Evolutionary conservation across 2,329 filamentous ascomycete genomes (phyloP), one percentile per base, ranked within the genome.

Genomic region (Paecilomyces fulvus): DNA sequence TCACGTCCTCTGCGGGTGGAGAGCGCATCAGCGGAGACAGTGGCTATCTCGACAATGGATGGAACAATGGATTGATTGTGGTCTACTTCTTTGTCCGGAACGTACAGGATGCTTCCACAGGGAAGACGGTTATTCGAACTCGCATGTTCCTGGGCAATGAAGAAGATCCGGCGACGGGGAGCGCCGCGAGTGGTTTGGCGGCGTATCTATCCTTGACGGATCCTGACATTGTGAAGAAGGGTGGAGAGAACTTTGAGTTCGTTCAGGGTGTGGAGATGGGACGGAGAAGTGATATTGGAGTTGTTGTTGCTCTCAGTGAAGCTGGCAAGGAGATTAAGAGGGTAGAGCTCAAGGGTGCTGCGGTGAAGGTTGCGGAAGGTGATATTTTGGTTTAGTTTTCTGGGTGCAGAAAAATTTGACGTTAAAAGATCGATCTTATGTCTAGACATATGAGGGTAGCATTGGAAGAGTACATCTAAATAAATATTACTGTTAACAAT

Each of bases 181-280:
- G 81, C 58, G 84, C 85, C 30, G 83, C 84, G 4, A 79, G 79
- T 64, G 80, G 80, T 7, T 68, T 88, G 60, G 74, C 75, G 20
- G 73, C 77, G 55, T 86, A 81, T 63, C 71, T 87, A 58, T 75
- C 79, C 3, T 65, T 81, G 53, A 67, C 68, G n/a, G 73, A 73
- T 53, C 67, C 66, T n/a, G 67, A 64, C 21, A 54, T 55, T n/a
- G 57, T 62, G 25, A 59, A 60, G 51, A 68, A 67, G 23, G 68
- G 62, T 55, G 67, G 67, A 30, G 60, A 65, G 49, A 72, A 68
- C 55, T 85, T 81, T 61, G 73, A 78, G 56, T 72, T 88, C 59
- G 80, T 80, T 57, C 85, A 88, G 71, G 86, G 85, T 0, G 82
- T 87, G 9, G 85, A 88, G 71, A 87, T 88, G 81, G 84, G 83